phyloP scores from a whole-genome alignment of 257 asterid species.

The Solanum medicagineum region DNA sequence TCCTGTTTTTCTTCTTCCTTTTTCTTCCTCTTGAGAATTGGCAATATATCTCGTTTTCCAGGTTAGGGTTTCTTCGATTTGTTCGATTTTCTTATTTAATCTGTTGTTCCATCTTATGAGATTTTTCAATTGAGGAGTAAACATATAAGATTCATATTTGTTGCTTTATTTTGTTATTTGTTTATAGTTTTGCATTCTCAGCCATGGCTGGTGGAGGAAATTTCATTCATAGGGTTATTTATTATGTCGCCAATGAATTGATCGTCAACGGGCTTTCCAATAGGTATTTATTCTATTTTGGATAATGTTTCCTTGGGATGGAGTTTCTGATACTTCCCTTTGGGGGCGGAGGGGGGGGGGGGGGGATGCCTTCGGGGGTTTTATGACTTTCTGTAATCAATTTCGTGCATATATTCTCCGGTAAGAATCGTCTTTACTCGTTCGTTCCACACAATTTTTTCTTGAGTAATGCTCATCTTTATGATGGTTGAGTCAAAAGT shows the following conservation, averaged over 20 bases:
- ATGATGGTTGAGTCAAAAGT: neutral
- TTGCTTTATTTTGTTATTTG: neutral
- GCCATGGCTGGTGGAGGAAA: slow-evolving; percentile 82
- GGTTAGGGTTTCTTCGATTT: neutral
- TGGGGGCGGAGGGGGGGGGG: neutral
- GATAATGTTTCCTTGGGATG: neutral
- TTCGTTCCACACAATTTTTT: neutral
- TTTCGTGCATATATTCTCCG: neutral
- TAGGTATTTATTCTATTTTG: slow-evolving; percentile 25
- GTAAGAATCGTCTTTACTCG: neutral
- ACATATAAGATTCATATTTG: neutral
- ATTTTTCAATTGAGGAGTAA: neutral
- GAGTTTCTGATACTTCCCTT: neutral
- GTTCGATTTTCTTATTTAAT: neutral
- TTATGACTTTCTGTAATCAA: neutral
- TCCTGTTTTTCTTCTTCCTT: rapidly evolving
- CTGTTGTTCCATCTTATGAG: neutral
- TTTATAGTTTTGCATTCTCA: neutral
- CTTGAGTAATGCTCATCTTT: neutral
- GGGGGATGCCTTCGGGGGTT: neutral
- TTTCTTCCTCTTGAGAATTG: neutral
- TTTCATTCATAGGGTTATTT: slow-evolving; percentile 52
- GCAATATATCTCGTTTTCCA: neutral
- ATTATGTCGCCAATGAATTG: slow-evolving; percentile 53
- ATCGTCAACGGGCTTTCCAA: slow-evolving; percentile 45